phyloP scores from a whole-genome alignment of 164 flowering plant species.

The Aristolochia californica region DNA sequence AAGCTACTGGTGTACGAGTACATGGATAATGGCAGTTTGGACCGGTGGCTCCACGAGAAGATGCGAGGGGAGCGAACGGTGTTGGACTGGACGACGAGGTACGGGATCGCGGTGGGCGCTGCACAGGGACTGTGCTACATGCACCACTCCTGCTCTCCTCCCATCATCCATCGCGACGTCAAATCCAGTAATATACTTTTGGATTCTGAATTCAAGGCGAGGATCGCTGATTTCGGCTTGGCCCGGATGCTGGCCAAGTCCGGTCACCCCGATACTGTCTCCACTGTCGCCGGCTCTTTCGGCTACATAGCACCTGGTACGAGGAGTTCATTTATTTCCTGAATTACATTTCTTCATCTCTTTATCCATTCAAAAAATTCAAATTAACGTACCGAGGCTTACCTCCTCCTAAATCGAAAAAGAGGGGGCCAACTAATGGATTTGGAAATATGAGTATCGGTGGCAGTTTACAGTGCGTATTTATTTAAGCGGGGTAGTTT shows the following conservation, averaged over 20 bases:
- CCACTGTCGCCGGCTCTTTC: conserved; percentile 71
- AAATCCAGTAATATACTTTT: conserved; percentile 81
- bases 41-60: conserved; percentile 58
- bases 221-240: conserved; percentile 78
- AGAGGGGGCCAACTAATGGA: too few species aligned
- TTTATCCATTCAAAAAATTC: not conserved
- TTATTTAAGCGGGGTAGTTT: not conserved
- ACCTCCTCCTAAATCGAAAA: too few species aligned
- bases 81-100: conserved; percentile 67
- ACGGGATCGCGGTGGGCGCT: conserved; percentile 65
- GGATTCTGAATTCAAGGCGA: conserved; percentile 61
- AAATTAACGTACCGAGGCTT: too few species aligned
- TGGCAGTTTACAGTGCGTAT: too few species aligned
- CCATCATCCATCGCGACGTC: conserved; percentile 74
- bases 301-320: conserved; percentile 92
- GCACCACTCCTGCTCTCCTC: conserved; percentile 77
- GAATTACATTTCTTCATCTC: conserved; percentile 2
- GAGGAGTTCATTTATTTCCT: too few species aligned
- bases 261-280: conserved; percentile 46
- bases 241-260: conserved; percentile 49
- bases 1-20: conserved; percentile 84
- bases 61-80: conserved; percentile 15
- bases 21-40: conserved; percentile 70
- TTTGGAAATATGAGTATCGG: too few species aligned
- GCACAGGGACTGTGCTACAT: conserved; percentile 82